Conservation (phyloP, 345 rosid species). For the Ricinus communis region DNA sequence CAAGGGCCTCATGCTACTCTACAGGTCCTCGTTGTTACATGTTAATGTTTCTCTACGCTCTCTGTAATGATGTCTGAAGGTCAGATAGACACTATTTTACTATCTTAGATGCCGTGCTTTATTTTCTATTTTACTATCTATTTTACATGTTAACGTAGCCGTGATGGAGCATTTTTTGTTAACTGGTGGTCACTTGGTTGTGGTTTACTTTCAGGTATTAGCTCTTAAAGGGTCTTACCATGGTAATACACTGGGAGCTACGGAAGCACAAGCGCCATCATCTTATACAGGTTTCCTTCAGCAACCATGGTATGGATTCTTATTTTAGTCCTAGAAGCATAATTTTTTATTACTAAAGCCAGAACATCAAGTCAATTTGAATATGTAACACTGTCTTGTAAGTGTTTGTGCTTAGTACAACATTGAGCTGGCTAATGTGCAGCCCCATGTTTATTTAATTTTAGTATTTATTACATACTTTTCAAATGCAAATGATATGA, state of each 20-base stretch:
- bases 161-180: background rate
- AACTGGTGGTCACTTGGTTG: background rate
- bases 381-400: background rate
- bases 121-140: background rate
- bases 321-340: constrained; percentile 2
- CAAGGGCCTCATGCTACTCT: constrained; percentile 90
- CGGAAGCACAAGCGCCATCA: constrained; percentile 99
- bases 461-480: too few relatives aligned
- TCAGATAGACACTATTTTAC: too few relatives aligned
- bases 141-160: background rate
- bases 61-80: constrained; percentile 2
- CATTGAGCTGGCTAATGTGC: background rate
- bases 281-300: constrained; percentile 85
- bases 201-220: constrained; percentile 51
- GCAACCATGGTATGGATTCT: constrained; percentile 74
- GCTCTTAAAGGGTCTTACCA: constrained; percentile 95
- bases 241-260: constrained; percentile 97
- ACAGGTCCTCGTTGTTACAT: constrained; percentile 67
- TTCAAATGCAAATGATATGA: background rate
- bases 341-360: background rate
- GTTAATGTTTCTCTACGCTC: constrained; percentile 1
- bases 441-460: background rate
- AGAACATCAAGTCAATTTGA: background rate
- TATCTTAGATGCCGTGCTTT: background rate
- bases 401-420: background rate